Evolutionary conservation across 2,329 filamentous ascomycete genomes (phyloP), one percentile per base, ranked within the genome.

Genomic region (Ophiostoma perfectum): DNA sequence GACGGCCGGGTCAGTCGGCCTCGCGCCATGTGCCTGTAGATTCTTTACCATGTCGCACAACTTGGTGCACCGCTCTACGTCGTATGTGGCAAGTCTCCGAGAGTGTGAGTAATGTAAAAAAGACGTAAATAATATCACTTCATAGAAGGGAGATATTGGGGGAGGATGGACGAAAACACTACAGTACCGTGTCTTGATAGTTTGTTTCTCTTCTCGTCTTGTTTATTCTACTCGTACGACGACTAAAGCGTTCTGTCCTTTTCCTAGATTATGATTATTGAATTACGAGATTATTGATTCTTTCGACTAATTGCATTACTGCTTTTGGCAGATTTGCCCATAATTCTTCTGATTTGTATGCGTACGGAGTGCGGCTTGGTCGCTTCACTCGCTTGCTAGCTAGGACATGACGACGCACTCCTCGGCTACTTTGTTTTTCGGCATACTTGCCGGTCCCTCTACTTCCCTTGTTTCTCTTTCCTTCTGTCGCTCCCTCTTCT

Each of bases 391-490:
- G 49, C 49, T 55, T 55, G 49, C 8, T 55, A 18, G 49, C 8
- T 55, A 18, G 49, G 18, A 18, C 49, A 55, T 55, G 49, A 55
- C 49, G 49, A 55, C 49, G 49, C 49, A 55, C 49, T 27, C 18
- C 49, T 55, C 49, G 49, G 49, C 49, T 55, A 55, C 27, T 55
- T 52, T 7, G 14, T 11, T n/a, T 55, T 18, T 55, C 49, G 49
- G 49, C 49, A 55, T 55, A 55, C 49, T 55, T 55, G 49, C 49
- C 49, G 49, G 49, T 27, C 49, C 49, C 49, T 55, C 49, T 55
- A 27, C n/a, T 55, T 55, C 11, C 18, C 6, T 52, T 9, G 8
- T 55, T 4, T 55, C 7, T 55, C 12, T 55, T 27, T 27, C 18
- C 16, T 52, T 18, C 47, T 27, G n/a, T 27, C 49, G 14, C 49